phyloP scores from a whole-genome alignment of 225 moss, liverwort and hornwort species.

The Anthoceros angustus region DNA sequence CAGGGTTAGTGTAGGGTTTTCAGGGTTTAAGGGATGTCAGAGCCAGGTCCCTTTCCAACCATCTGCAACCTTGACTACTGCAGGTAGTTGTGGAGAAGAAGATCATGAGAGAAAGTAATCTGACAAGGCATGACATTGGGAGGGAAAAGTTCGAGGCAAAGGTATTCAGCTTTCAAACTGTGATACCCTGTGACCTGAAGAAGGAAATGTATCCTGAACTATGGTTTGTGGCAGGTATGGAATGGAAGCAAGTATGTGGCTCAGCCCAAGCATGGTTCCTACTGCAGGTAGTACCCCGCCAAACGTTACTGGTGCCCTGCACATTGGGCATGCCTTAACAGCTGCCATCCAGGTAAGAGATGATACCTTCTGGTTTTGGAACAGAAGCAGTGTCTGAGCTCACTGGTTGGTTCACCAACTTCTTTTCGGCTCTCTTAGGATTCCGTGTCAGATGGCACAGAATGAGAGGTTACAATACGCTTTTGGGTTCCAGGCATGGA shows the following conservation, averaged over 20 bases:
- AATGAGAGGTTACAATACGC: constrained; percentile 88
- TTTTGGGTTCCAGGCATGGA: constrained; percentile 93
- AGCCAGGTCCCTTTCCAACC: too few relatives aligned
- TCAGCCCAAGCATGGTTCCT: not conserved
- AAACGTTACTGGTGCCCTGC: constrained; percentile 90
- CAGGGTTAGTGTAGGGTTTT: not conserved
- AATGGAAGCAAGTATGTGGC: constrained; percentile 8
- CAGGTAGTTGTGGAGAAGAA: constrained; percentile 94
- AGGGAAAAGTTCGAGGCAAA: constrained; percentile 73
- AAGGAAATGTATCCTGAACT: not conserved
- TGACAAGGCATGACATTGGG: constrained; percentile 80
- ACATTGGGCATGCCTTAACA: constrained; percentile 86
- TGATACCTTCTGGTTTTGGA: not conserved
- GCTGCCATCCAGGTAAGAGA: constrained; percentile 57
- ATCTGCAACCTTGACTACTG: too few relatives aligned
- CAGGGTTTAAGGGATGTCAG: constrained; percentile 1
- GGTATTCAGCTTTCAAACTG: constrained; percentile 21
- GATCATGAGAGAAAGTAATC: constrained; percentile 50
- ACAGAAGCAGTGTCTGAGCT: not conserved
- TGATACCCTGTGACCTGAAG: not conserved
- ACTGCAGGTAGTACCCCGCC: constrained; percentile 75
- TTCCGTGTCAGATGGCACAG: constrained; percentile 66
- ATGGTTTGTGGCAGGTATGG: constrained; percentile 31
- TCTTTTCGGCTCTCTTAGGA: constrained; percentile 29
- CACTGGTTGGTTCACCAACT: not conserved